Percentiles rank a stretch among this genome's conserved stretches.
phyloP scores from a whole-genome alignment of 2,329 filamentous ascomycete genomes.

The Colletotrichum musae region DNA sequence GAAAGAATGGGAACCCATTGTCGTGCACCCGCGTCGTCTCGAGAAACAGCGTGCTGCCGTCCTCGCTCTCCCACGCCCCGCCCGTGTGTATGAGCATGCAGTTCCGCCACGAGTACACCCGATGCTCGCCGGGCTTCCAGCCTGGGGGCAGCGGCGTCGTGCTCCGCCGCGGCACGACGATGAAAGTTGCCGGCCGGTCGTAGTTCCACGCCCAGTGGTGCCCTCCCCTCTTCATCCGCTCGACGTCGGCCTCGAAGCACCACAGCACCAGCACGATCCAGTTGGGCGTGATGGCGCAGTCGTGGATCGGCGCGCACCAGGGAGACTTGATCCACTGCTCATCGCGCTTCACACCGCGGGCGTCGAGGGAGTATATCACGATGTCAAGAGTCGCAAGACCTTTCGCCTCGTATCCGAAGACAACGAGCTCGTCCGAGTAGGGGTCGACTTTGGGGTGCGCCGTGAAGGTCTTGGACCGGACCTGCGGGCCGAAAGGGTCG shows the following conservation, averaged over 20 bases:
- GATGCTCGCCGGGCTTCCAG: constrained; percentile 45
- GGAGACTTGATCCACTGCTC: constrained; percentile 65
- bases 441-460: constrained; percentile 61
- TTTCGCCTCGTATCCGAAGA: constrained; percentile 58
- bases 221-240: constrained; percentile 53
- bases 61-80: constrained; percentile 43
- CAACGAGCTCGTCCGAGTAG: constrained; percentile 55
- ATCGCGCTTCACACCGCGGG: constrained; percentile 57
- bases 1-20: constrained; percentile 44
- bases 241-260: constrained; percentile 52
- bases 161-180: constrained; percentile 20
- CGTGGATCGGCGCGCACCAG: constrained; percentile 59
- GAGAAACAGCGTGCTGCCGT: constrained; percentile 10
- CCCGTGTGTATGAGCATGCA: constrained; percentile 39
- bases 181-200: constrained; percentile 27
- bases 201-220: constrained; percentile 56
- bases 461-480: constrained; percentile 54
- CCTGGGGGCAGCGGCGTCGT: constrained; percentile 39
- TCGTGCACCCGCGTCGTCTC: constrained; percentile 46
- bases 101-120: constrained; percentile 41
- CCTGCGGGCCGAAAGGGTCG: constrained; percentile 55
- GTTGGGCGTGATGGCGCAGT: constrained; percentile 56
- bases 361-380: constrained; percentile 49
- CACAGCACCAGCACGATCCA: constrained; percentile 53
- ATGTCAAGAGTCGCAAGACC: constrained; percentile 55